Evolutionary conservation across 2,329 filamentous ascomycete species (phyloP).

Genomic region (Davidsoniella australis): DNA sequence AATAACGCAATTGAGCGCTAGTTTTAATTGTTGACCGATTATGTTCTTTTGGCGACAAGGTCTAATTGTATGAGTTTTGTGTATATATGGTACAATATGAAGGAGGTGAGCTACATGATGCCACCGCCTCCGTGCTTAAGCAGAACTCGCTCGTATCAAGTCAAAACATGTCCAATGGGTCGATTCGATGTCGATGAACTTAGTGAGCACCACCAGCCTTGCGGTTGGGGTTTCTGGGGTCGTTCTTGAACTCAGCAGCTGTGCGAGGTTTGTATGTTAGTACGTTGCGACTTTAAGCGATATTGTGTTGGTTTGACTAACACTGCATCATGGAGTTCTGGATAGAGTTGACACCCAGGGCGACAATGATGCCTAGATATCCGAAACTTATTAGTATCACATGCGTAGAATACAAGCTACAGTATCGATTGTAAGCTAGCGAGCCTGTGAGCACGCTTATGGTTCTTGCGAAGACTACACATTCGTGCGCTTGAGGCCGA

Average conservation of each 20-base stretch:
- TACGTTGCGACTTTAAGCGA: not conserved
- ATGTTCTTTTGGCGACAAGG: not conserved
- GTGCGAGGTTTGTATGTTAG: conserved; percentile 13
- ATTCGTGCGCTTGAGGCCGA: conserved; percentile 9
- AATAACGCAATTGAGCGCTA: too few relatives aligned
- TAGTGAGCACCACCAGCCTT: conserved; percentile 31
- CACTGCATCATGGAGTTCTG: conserved; percentile 62
- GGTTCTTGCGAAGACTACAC: not conserved
- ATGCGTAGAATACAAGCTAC: too few relatives aligned
- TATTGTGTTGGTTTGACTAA: conserved; percentile 25
- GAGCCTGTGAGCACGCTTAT: not conserved
- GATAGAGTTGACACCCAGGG: conserved; percentile 79
- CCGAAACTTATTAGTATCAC: too few relatives aligned
- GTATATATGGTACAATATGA: conserved; percentile 8
- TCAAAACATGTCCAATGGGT: conserved; percentile 1
- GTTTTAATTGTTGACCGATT: too few relatives aligned
- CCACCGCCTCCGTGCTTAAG: conserved; percentile 1
- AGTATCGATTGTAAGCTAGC: too few relatives aligned
- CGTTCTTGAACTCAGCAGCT: conserved; percentile 96
- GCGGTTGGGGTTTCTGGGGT: conserved; percentile 67
- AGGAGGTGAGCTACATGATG: not conserved
- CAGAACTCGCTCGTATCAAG: conserved; percentile 2
- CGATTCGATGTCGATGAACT: conserved; percentile 7
- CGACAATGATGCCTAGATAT: conserved; percentile 56
- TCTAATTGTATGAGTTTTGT: not conserved